Percentiles rank a stretch among this genome's conserved stretches.
phyloP scores from a whole-genome alignment of 2,329 filamentous ascomycete species.

The Xylaria multiplex region DNA sequence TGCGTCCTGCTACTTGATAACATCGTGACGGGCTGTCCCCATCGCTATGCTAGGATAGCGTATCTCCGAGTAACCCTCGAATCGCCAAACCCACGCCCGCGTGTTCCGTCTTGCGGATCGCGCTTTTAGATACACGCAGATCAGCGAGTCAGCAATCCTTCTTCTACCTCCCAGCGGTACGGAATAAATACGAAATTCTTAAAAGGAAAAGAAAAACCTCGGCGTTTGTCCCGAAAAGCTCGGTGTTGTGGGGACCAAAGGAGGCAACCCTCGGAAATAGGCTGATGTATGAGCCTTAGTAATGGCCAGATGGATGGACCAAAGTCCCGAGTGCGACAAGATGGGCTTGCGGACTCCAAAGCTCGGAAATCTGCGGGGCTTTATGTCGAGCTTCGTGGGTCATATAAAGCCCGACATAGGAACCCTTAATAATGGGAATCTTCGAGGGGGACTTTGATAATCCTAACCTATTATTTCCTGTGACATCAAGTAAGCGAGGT shows the following conservation, averaged over 20 bases:
- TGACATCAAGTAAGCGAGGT: neutral
- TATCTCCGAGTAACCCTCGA: neutral
- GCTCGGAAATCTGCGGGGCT: slow-evolving; percentile 27
- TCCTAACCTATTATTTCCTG: neutral
- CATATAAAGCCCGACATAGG: slow-evolving; percentile 27
- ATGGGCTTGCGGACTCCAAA: slow-evolving; percentile 10
- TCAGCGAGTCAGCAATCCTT: slow-evolving; percentile 8
- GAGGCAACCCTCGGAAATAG: neutral
- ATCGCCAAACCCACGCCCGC: neutral
- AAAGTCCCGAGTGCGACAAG: neutral
- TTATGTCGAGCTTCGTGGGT: slow-evolving; percentile 6
- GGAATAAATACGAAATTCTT: neutral
- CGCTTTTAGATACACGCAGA: slow-evolving; percentile 7
- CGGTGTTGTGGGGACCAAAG: slow-evolving; percentile 13
- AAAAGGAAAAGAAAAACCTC: neutral
- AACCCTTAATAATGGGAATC: neutral
- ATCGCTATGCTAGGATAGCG: slow-evolving; percentile 15
- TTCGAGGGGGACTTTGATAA: neutral
- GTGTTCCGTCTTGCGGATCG: neutral
- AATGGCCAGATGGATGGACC: neutral
- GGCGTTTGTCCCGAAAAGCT: slow-evolving; percentile 11
- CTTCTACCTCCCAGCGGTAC: neutral
- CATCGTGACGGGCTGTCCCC: slow-evolving; percentile 35
- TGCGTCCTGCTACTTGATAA: slow-evolving; percentile 40
- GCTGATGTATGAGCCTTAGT: slow-evolving; percentile 24